Percentiles rank a stretch among this genome's conserved stretches.
Conservation (phyloP, 2,329 filamentous ascomycete species). For the Clonostachys solani region DNA sequence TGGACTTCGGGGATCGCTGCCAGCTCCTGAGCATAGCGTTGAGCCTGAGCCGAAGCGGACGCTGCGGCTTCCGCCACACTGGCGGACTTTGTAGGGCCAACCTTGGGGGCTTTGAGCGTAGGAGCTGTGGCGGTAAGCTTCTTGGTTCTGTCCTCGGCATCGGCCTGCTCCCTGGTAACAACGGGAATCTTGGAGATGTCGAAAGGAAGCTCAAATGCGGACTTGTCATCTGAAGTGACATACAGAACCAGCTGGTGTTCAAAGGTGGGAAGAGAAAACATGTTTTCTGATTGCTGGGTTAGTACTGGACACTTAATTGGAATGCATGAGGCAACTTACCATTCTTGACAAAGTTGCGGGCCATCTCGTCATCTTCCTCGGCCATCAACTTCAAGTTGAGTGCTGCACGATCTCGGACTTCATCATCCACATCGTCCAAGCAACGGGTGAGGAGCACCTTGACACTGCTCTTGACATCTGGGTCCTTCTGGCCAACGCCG, state of each 20-base stretch:
- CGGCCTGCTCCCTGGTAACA: slow-evolving; percentile 91
- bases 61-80: slow-evolving; percentile 71
- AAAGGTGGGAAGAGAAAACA: slow-evolving; percentile 91
- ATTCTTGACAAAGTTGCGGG: slow-evolving; percentile 87
- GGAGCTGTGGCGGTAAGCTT: slow-evolving; percentile 92
- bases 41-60: slow-evolving; percentile 72
- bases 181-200: slow-evolving; percentile 88
- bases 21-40: slow-evolving; percentile 86
- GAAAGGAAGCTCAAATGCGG: slow-evolving; percentile 80
- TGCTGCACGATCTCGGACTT: slow-evolving; percentile 92
- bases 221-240: slow-evolving; percentile 86
- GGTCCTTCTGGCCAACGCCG: slow-evolving; percentile 92
- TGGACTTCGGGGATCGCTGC: slow-evolving; percentile 87
- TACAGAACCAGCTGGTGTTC: slow-evolving; percentile 98
- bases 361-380: slow-evolving; percentile 85
- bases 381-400: slow-evolving; percentile 89
- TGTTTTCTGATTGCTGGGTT: slow-evolving; percentile 60
- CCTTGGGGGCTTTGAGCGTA: slow-evolving; percentile 87
- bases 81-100: slow-evolving; percentile 69
- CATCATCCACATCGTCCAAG: slow-evolving; percentile 94
- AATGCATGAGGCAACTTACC: slow-evolving; percentile 42
- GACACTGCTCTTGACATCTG: slow-evolving; percentile 94
- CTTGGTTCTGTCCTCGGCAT: slow-evolving; percentile 94
- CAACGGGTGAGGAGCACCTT: slow-evolving; percentile 88
- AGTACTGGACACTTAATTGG: slow-evolving; percentile 12